phyloP scores from a whole-genome alignment of 257 asterid genomes.

The Hygrophila difformis region DNA sequence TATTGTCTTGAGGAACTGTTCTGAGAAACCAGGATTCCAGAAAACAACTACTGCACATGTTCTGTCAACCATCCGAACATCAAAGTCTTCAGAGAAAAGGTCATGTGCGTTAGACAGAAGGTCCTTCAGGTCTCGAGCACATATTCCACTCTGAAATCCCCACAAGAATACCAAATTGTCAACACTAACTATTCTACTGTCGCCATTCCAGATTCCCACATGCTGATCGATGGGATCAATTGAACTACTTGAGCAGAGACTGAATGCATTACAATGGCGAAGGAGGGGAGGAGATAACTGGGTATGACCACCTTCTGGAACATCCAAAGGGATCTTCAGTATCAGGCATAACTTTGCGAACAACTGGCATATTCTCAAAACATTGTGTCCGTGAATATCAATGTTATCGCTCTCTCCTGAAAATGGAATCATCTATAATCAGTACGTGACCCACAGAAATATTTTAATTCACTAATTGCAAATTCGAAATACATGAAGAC shows the following conservation, averaged over 20 bases:
- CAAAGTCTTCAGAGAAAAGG: conserved; percentile 45
- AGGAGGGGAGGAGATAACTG: conserved; percentile 29
- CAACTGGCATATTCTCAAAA: conserved; percentile 56
- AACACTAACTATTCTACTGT: conserved; percentile 29
- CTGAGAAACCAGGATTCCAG: conserved; percentile 39
- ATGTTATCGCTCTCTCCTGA: conserved; percentile 36
- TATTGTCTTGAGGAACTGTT: conserved; percentile 42
- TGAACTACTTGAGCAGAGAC: conserved; percentile 27
- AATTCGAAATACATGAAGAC: too few species aligned
- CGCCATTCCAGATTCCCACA: conserved; percentile 39
- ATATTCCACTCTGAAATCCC: conserved; percentile 66
- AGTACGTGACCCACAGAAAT: too few species aligned
- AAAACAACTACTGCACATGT: conserved; percentile 72
- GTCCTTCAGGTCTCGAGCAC: conserved; percentile 48
- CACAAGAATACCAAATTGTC: conserved; percentile 57
- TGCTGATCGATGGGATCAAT: conserved; percentile 31
- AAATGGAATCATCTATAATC: conserved; percentile 17
- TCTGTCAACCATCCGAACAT: conserved; percentile 60
- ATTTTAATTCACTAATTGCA: too few species aligned
- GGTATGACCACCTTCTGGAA: conserved; percentile 24
- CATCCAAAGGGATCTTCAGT: conserved; percentile 36
- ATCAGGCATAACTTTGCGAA: conserved; percentile 53
- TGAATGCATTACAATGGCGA: conserved; percentile 30
- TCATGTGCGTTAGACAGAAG: conserved; percentile 46
- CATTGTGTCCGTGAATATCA: conserved; percentile 56